phyloP scores from a whole-genome alignment of 2,329 filamentous ascomycete genomes.

The Verticillium nonalfalfae region DNA sequence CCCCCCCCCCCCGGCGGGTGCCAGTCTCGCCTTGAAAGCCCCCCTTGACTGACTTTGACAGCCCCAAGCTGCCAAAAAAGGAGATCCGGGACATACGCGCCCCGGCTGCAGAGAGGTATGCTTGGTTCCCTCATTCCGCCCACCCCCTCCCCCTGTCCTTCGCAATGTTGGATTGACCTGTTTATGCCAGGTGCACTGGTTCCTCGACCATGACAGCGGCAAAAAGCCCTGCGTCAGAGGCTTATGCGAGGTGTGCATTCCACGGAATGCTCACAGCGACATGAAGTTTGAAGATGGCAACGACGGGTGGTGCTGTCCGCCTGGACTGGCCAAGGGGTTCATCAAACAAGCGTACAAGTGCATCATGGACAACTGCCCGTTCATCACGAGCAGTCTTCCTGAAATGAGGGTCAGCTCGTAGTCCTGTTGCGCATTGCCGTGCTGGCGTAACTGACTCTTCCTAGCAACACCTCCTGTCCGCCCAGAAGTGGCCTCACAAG shows the following conservation, averaged over 20 bases:
- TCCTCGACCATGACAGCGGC: conserved; percentile 9
- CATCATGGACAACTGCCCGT: conserved; percentile 1
- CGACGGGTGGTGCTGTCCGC: conserved; percentile 8
- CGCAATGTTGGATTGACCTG: not conserved
- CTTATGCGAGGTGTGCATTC: conserved; percentile 1
- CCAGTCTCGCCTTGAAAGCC: too few species aligned
- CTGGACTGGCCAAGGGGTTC: not conserved
- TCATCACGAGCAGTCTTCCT: not conserved
- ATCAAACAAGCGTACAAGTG: not conserved
- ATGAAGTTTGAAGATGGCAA: not conserved
- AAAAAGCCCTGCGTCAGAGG: conserved; percentile 10
- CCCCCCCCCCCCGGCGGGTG: not conserved
- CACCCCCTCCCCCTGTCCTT: not conserved
- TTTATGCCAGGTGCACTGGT: conserved; percentile 2
- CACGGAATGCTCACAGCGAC: not conserved
- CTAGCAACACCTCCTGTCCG: not conserved
- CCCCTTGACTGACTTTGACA: not conserved
- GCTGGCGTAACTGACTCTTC: not conserved
- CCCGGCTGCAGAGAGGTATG: not conserved
- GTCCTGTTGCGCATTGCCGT: not conserved
- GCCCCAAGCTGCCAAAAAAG: not conserved
- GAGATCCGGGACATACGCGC: not conserved
- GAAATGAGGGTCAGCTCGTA: not conserved
- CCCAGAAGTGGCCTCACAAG: not conserved
- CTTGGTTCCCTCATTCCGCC: not conserved